phyloP scores from a whole-genome alignment of 768 basidiomycete genomes.

The Suillus placidus region DNA sequence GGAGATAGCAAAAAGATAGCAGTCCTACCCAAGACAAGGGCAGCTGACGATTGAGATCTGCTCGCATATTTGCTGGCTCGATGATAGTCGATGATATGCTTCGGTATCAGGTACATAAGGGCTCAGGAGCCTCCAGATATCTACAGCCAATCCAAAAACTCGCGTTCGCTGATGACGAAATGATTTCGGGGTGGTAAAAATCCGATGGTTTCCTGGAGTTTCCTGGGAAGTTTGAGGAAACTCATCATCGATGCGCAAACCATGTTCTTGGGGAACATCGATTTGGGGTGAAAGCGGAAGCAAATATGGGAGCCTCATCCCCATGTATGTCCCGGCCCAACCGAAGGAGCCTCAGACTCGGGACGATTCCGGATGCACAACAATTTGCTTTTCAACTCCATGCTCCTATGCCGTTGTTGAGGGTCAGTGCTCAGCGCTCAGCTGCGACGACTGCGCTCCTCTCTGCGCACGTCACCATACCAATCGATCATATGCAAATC shows the following conservation, averaged over 20 bases:
- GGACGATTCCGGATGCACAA: neutral
- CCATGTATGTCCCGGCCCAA: slow-evolving; percentile 16
- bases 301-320: neutral
- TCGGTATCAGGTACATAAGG: slow-evolving; percentile 13
- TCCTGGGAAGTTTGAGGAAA: slow-evolving; percentile 45
- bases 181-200: slow-evolving; percentile 23
- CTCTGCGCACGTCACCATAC: slow-evolving; percentile 27
- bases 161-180: slow-evolving; percentile 50
- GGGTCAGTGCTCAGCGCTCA: slow-evolving; percentile 12
- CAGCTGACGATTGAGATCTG: neutral
- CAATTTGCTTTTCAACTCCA: neutral
- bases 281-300: slow-evolving; percentile 8
- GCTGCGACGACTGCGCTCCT: slow-evolving; percentile 30
- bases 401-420: slow-evolving; percentile 22
- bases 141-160: slow-evolving; percentile 52
- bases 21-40: no score
- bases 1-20: neutral
- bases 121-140: slow-evolving; percentile 42
- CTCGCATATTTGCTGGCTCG: neutral
- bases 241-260: slow-evolving; percentile 13
- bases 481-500: slow-evolving; percentile 33
- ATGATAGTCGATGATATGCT: no score
- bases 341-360: neutral
- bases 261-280: slow-evolving; percentile 8
- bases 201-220: slow-evolving; percentile 54